phyloP scores from a whole-genome alignment of 495 filamentous ascomycete species.

The Penicillium coprophilum region DNA sequence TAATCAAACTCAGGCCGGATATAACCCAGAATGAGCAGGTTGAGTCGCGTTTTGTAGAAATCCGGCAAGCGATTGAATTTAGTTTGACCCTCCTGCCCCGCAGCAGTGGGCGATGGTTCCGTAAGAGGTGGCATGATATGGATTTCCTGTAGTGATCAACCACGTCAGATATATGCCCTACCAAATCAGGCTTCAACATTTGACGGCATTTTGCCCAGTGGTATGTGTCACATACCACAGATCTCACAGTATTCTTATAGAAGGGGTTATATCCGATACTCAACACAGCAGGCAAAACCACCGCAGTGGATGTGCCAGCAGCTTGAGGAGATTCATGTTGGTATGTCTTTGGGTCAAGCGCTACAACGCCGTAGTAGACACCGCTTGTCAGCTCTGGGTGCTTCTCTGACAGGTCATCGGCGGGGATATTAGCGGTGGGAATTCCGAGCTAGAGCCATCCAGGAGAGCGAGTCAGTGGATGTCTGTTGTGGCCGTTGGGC shows the following conservation, averaged over 20 bases:
- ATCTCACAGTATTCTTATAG: conserved; percentile 81
- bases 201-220: not conserved
- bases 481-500: not conserved
- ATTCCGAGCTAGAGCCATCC: conserved; percentile 68
- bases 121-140: conserved; percentile 70
- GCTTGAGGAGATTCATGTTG: conserved; percentile 3
- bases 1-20: conserved; percentile 91
- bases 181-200: not conserved
- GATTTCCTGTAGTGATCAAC: conserved; percentile 60
- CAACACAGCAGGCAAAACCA: conserved; percentile 85
- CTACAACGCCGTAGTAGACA: conserved; percentile 89
- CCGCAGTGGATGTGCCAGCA: conserved; percentile 28
- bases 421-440: conserved; percentile 94
- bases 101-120: conserved; percentile 48
- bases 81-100: conserved; percentile 16
- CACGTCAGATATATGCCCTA: not conserved
- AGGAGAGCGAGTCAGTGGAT: conserved; percentile 4
- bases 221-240: conserved; percentile 50
- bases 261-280: conserved; percentile 95
- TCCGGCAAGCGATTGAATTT: conserved; percentile 55
- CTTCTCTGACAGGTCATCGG: conserved; percentile 67
- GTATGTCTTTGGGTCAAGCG: conserved; percentile 49
- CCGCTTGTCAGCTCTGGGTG: conserved; percentile 69
- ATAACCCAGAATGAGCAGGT: conserved; percentile 78
- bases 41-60: conserved; percentile 82